Conservation (phyloP, 768 basidiomycete species). For the Podaxis sp. region DNA sequence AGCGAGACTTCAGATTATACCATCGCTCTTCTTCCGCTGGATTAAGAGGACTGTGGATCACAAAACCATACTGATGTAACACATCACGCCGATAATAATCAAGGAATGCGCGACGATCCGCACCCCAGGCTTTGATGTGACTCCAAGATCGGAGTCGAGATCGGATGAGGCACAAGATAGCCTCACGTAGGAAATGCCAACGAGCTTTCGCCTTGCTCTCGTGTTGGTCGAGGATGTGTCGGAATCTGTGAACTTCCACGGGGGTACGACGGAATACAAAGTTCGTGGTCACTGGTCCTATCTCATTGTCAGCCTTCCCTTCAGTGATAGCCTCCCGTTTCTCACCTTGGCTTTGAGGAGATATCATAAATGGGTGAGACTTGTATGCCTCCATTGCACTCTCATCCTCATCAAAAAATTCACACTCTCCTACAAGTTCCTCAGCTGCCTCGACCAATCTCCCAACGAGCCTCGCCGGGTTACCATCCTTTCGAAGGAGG, state of each 20-base stretch:
- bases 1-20: not conserved
- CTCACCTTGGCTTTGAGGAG: not conserved
- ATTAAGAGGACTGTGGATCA: not conserved
- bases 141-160: not conserved
- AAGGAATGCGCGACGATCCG: not conserved
- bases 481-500: not conserved
- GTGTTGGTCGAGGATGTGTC: not conserved
- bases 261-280: not conserved
- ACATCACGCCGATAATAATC: not conserved
- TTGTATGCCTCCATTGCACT: not conserved
- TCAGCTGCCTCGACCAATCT: not conserved
- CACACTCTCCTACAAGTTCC: conserved; percentile 1
- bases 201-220: not conserved
- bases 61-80: not conserved
- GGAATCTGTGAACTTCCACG: not conserved
- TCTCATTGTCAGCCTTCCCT: not conserved
- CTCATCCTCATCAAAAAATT: not conserved
- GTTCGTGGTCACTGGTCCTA: not conserved
- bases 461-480: not conserved
- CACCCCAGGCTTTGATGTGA: not conserved
- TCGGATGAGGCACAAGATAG: not conserved
- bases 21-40: not conserved
- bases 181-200: not conserved
- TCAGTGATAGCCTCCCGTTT: not conserved
- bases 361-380: not conserved